Evolutionary conservation across 192 early-diverging fungal genomes (phyloP).

Genomic region (Chytriomyces sp.): DNA sequence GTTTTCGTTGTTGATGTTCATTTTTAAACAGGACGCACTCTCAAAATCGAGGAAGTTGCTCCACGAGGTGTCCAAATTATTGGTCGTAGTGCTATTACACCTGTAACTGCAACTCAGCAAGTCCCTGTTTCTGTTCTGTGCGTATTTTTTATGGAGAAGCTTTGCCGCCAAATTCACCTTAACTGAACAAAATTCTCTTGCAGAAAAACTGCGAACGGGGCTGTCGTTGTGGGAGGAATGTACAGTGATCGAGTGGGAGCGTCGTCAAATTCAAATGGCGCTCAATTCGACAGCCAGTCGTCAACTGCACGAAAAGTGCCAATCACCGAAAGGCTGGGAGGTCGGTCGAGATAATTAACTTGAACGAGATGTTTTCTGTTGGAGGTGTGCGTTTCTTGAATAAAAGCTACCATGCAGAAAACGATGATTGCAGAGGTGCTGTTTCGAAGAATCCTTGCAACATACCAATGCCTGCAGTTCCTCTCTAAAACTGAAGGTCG

Average conservation of each 20-base stretch:
- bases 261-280: background rate
- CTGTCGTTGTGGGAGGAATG: conserved; percentile 32
- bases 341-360: conserved; percentile 3
- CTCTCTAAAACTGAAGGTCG: too few relatives aligned
- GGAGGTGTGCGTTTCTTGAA: too few relatives aligned
- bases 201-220: conserved; percentile 23
- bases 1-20: background rate
- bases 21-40: conserved; percentile 13
- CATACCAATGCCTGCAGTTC: too few relatives aligned
- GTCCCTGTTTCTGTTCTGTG: conserved; percentile 21
- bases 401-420: too few relatives aligned
- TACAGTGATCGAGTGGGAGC: conserved; percentile 10
- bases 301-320: background rate
- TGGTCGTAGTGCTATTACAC: background rate
- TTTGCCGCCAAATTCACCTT: background rate
- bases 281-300: background rate
- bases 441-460: too few relatives aligned
- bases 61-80: conserved; percentile 12
- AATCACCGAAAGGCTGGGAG: conserved; percentile 24
- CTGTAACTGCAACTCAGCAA: background rate
- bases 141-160: background rate
- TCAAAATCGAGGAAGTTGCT: conserved; percentile 25
- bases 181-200: background rate
- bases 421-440: too few relatives aligned
- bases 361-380: background rate